Percentiles rank a stretch among this genome's conserved stretches.
phyloP scores from a whole-genome alignment of 352 stramenopile species.

The Pythium diclinum region DNA sequence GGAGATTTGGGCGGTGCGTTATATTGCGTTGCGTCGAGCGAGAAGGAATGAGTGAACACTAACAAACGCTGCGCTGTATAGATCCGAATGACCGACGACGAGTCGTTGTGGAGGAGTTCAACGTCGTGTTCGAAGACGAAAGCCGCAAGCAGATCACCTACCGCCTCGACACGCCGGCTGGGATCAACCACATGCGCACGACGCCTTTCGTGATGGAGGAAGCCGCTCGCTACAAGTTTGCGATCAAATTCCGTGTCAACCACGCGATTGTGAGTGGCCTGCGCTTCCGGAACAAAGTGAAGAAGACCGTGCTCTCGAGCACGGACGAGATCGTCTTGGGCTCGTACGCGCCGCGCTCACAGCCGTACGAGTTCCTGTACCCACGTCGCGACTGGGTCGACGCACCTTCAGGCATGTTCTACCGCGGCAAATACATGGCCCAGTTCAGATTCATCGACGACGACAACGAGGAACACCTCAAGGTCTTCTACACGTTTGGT shows the following conservation, averaged over 20 bases:
- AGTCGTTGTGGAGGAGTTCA: slow-evolving; percentile 85
- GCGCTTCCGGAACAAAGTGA: slow-evolving; percentile 85
- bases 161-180: slow-evolving; percentile 60
- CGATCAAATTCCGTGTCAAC: slow-evolving; percentile 83
- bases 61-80: slow-evolving; percentile 25
- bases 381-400: slow-evolving; percentile 79
- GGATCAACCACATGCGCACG: slow-evolving; percentile 66
- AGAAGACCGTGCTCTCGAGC: slow-evolving; percentile 74
- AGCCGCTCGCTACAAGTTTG: slow-evolving; percentile 80
- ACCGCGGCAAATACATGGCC: slow-evolving; percentile 84
- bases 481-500: slow-evolving; percentile 79
- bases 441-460: slow-evolving; percentile 73
- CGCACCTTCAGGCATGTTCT: slow-evolving; percentile 82
- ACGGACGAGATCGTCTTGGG: slow-evolving; percentile 81
- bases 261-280: slow-evolving; percentile 80
- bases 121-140: slow-evolving; percentile 79
- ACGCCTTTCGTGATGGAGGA: slow-evolving; percentile 77
- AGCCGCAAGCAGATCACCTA: slow-evolving; percentile 58
- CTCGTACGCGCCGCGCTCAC: slow-evolving; percentile 74
- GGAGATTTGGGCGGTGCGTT: slow-evolving; percentile 71
- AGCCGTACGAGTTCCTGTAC: slow-evolving; percentile 80
- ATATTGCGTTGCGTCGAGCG: background rate
- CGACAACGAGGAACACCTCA: slow-evolving; percentile 62
- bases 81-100: slow-evolving; percentile 57
- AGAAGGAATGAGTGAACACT: too few species aligned